phyloP scores from a whole-genome alignment of 306 rosid genomes.

The Quercus wislizeni region DNA sequence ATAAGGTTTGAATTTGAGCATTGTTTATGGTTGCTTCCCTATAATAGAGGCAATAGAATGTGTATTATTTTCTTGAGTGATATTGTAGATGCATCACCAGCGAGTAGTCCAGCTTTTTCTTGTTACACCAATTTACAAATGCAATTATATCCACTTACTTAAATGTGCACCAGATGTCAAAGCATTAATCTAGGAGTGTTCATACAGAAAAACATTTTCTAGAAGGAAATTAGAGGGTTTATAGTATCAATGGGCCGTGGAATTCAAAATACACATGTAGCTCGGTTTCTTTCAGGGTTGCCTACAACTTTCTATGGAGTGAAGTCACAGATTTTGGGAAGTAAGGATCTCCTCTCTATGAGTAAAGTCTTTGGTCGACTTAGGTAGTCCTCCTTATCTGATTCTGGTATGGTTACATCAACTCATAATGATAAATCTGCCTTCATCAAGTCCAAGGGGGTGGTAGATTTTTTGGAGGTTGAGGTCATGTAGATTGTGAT shows the following conservation, averaged over 20 bases:
- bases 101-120: background rate
- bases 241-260: background rate
- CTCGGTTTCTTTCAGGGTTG: too few relatives aligned
- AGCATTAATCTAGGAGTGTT: background rate
- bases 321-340: too few relatives aligned
- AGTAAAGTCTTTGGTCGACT: too few relatives aligned
- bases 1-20: background rate
- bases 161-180: background rate
- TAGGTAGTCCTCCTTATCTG: too few relatives aligned
- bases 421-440: too few relatives aligned
- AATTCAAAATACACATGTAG: too few relatives aligned
- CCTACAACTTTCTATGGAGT: too few relatives aligned
- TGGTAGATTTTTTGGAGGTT: too few relatives aligned
- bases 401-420: too few relatives aligned
- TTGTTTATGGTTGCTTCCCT: background rate
- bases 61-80: background rate
- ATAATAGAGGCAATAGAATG: background rate
- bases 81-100: background rate
- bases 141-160: background rate
- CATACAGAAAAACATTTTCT: background rate
- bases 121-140: background rate
- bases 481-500: too few relatives aligned
- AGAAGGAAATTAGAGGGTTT: background rate
- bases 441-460: too few relatives aligned
- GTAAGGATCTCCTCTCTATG: too few relatives aligned